Conservation (phyloP, 1,139 yeast species). For the Saccharomycopsis hybrid region DNA sequence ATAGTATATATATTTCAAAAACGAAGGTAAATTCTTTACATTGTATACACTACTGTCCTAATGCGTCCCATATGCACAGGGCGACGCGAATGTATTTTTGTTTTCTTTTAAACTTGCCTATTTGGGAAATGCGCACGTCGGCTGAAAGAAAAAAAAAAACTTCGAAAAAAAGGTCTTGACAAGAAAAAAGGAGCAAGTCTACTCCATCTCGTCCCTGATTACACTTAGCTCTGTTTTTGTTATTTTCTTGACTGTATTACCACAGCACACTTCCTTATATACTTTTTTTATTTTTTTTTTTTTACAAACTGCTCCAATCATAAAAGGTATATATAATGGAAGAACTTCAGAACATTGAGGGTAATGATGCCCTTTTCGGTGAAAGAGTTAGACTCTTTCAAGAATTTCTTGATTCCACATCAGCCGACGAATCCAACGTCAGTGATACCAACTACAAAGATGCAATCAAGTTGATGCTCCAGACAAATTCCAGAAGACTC, state of each 20-base stretch:
- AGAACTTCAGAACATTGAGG: slow-evolving; percentile 8
- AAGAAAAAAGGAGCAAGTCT: not conserved
- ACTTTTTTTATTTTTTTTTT: too few species aligned
- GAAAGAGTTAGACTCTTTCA: slow-evolving; percentile 87
- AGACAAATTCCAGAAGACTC: slow-evolving; percentile 59
- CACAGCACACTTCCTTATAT: not conserved
- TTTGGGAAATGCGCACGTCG: slow-evolving; percentile 2
- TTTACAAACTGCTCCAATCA: not conserved
- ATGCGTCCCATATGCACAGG: not conserved
- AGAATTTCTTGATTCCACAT: slow-evolving; percentile 64
- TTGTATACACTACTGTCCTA: not conserved
- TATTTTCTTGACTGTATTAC: not conserved
- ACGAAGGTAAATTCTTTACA: not conserved
- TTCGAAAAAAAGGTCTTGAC: not conserved
- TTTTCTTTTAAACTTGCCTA: not conserved
- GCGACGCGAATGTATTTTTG: not conserved
- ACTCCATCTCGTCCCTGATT: not conserved
- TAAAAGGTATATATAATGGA: not conserved
- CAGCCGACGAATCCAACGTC: slow-evolving; percentile 31
- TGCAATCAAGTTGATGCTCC: slow-evolving; percentile 65
- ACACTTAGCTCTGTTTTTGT: not conserved
- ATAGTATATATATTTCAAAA: not conserved
- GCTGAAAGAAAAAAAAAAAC: not conserved
- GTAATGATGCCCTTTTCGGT: slow-evolving; percentile 42
- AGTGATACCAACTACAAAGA: slow-evolving; percentile 55